Base-by-base conservation (phyloP, 495 filamentous ascomycete genomes). In the Durotheca rogersii region DNA sequence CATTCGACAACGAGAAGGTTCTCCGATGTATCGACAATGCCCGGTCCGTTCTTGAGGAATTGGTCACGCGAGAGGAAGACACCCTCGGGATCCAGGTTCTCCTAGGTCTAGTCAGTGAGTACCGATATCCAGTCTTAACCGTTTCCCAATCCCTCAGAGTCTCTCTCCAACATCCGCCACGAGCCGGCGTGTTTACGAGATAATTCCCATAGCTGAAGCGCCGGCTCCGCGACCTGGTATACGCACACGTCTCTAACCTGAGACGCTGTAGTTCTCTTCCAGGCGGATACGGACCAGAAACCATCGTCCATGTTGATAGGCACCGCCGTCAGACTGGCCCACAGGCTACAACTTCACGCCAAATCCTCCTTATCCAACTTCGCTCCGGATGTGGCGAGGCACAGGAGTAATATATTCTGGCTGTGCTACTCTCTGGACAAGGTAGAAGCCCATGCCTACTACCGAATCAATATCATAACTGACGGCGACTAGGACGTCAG, bases 361-460 rank as follows among this genome's bases (percentile, higher is more conserved):
- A 56, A 55, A 14, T 34, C 53, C 15, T 29, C 47, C 21, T 25
- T 48, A 27, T 53, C 44, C 1, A 33, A 54, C 2, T 56, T 49
- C 19, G n/a, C 65, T 4, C 36, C 54, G 1, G 62, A 66, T 15
- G 51, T 60, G 1, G 58, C 53, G 6, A 46, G 59, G 5, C 60
- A 66, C 14, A 58, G 65, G 16, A 51, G 45, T 9, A 58, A 65
- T 17, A 35, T 68, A 45, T 68, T 68, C 39, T 68, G 65, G 65
- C 48, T 68, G 34, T 57, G 60, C 20, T 67, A 66, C 38, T 49
- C 43, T 14, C 41, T 67, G 12, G 65, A 67, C 19, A 67, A 67
- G 40, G 59, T 62, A 27, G 17, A 44, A 10, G 1, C 7, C 7
- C n/a, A 15, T 21, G 11, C 7, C 11, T 6, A 1, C 6, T 2